Conservation (phyloP, 805 yeast genomes). For the Candida insectorum region DNA sequence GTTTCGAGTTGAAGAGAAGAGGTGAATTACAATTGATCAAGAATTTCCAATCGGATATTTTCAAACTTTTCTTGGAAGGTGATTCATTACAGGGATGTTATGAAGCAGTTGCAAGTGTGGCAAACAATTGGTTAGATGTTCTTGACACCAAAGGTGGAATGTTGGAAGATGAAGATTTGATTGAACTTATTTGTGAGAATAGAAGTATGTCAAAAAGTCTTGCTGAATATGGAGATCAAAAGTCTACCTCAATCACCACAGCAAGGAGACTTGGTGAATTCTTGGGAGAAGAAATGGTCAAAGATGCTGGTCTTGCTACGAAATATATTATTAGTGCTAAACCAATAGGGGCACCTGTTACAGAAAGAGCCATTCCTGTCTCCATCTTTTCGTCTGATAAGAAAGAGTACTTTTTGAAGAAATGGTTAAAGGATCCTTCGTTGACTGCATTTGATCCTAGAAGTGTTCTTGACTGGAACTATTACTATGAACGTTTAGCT, state of each 20-base stretch:
- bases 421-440: slow-evolving; percentile 82
- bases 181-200: slow-evolving; percentile 93
- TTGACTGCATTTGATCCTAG: slow-evolving; percentile 84
- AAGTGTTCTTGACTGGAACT: slow-evolving; percentile 87
- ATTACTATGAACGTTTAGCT: slow-evolving; percentile 85
- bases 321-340: slow-evolving; percentile 84
- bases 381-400: slow-evolving; percentile 91
- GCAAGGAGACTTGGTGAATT: slow-evolving; percentile 92
- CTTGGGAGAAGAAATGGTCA: slow-evolving; percentile 93
- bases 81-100: slow-evolving; percentile 75
- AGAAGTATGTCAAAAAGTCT: slow-evolving; percentile 91
- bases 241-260: slow-evolving; percentile 93
- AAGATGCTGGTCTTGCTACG: slow-evolving; percentile 93
- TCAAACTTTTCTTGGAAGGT: slow-evolving; percentile 88
- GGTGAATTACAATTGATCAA: slow-evolving; percentile 93
- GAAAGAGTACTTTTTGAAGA: slow-evolving; percentile 69
- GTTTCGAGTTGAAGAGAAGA: slow-evolving; percentile 93
- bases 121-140: slow-evolving; percentile 94
- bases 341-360: slow-evolving; percentile 84
- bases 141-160: slow-evolving; percentile 81
- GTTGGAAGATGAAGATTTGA: slow-evolving; percentile 89
- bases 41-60: slow-evolving; percentile 92
- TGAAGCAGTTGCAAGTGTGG: slow-evolving; percentile 84
- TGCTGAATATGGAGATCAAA: slow-evolving; percentile 84
- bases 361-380: slow-evolving; percentile 95